Evolutionary conservation across 306 rosid genomes (phyloP), one percentile per base, ranked within the genome.

Genomic region (Cicer chorassanicum): DNA sequence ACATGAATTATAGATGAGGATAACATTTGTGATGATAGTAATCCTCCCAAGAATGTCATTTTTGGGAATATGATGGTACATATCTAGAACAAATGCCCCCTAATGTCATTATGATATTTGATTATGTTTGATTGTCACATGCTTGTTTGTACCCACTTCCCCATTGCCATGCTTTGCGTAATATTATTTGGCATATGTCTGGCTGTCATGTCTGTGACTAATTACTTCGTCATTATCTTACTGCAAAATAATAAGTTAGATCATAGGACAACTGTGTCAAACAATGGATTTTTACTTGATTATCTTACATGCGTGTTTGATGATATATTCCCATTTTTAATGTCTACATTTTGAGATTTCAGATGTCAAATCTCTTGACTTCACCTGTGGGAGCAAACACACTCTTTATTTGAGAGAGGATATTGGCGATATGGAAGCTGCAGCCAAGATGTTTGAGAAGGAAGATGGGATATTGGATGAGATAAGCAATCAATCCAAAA

Each of bases 341-440:
- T 48, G 60, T 74, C 60, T 67, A 67, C 67, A 56, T 51, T 75
- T 65, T 53, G 72, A 10, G 6, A 42, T 59, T 56, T 68, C 96
- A 92, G 99, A 89, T 80, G 82, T 81, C 67, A 81, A 74, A 60
- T 84, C 93, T 74, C 88, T 89, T 16, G 87, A 88, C 80, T 85
- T 92, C 75, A 68, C 76, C 13, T 94, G 99, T 83, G 96, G 96
- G 65, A 79, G 82, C 61, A 83, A 80, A 16, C 65, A 55, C 70
- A 80, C 92, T 61, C 91, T 94, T 62, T 73, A 68, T 73, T 50
- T 92, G 80, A 86, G 96, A 80, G 92, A 89, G 72, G 98, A 90
- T 77, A 86, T 90, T 43, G 49, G 78, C 49, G 92, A 92, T 70
- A 70, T 94, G 95, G 99, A 94, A 90, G 85, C 83, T 84, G 93